Conservation (phyloP, 1,284 basidiomycete species). For the Flammula alnicola region DNA sequence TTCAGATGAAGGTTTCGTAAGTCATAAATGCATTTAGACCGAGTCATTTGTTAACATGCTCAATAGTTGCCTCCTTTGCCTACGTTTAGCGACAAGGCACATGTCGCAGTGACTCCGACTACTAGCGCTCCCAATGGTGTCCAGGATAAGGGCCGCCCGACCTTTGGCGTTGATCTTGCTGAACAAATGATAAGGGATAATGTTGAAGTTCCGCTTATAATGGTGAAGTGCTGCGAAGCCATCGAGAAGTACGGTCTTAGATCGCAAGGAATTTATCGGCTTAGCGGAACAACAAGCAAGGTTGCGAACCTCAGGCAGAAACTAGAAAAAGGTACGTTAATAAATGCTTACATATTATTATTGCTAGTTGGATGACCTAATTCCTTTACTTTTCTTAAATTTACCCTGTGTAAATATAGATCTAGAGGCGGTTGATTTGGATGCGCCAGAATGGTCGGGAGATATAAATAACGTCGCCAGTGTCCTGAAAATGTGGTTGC, state of each 20-base stretch:
- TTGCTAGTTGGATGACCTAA: background rate
- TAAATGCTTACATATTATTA: too few relatives aligned
- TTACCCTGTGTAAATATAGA: constrained; percentile 51
- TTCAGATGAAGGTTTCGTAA: constrained; percentile 84
- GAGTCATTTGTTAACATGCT: constrained; percentile 6
- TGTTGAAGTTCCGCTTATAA: constrained; percentile 86
- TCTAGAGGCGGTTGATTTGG: constrained; percentile 82
- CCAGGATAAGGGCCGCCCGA: constrained; percentile 70
- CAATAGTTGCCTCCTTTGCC: constrained; percentile 66
- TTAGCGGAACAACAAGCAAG: constrained; percentile 91
- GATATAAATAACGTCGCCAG: constrained; percentile 98
- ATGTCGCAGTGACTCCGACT: constrained; percentile 28
- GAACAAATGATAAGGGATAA: constrained; percentile 92
- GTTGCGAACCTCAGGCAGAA: constrained; percentile 84
- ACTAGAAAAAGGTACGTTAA: constrained; percentile 80
- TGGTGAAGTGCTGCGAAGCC: constrained; percentile 89
- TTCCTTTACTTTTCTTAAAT: constrained; percentile 3
- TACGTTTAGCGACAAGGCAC: constrained; percentile 33
- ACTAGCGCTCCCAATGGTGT: constrained; percentile 44
- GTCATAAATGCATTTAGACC: constrained; percentile 19
- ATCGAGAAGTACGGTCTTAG: constrained; percentile 90
- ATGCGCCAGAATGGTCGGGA: constrained; percentile 87
- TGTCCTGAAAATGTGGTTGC: constrained; percentile 94
- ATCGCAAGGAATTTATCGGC: constrained; percentile 90
- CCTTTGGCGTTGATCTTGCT: constrained; percentile 90